Base-by-base conservation (phyloP, 1,284 basidiomycete genomes). In the Bondarzewia mesenterica region DNA sequence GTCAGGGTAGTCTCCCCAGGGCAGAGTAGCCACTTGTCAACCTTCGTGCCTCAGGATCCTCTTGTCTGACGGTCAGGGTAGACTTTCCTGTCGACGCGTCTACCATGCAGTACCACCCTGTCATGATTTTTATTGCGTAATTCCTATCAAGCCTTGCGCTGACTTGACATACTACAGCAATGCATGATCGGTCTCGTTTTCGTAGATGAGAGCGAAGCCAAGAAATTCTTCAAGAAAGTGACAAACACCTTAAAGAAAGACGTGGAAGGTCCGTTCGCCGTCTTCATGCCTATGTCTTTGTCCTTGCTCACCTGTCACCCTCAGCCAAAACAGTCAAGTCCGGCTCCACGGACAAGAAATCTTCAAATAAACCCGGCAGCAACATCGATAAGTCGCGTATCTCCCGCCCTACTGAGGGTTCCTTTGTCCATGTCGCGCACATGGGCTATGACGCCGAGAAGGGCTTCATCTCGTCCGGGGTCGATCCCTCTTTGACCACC, bases 171-270 rank as follows among this genome's bases (percentile, higher is more conserved):
- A 22, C 8, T 29, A 20, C 14, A 91, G 88, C 75, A 85, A 57
- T 93, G 85, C 60, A 86, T 90, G 82, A 78, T 98, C 59, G 94
- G 90, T 1, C 77, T 98, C 52, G 91, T 93, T 18, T 98, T 96
- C 60, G 78, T 89, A 1, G 85, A 93, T 43, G 92, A 96, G 63
- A 67, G 72, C 18, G 95, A 98, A 61, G 95, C 93, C 1, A 82
- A 82, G 60, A 73, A 80, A n/a, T 82, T 98, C 54, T 82, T 81
- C 72, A 97, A 97, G 68, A 96, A 94, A 64, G 84, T 97, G 20
- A 76, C 74, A 1, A 74, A 71, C 40, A n/a, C n/a, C n/a, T n/a
- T n/a, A n/a, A 79, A 75, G 64, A 86, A 94, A 75, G 74, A 80
- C 63, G 68, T 68, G 50, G 62, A 77, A 72, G 68, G 78, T 79